Evolutionary conservation across 2,329 filamentous ascomycete species (phyloP).

Genomic region (Zasmidium angulare): DNA sequence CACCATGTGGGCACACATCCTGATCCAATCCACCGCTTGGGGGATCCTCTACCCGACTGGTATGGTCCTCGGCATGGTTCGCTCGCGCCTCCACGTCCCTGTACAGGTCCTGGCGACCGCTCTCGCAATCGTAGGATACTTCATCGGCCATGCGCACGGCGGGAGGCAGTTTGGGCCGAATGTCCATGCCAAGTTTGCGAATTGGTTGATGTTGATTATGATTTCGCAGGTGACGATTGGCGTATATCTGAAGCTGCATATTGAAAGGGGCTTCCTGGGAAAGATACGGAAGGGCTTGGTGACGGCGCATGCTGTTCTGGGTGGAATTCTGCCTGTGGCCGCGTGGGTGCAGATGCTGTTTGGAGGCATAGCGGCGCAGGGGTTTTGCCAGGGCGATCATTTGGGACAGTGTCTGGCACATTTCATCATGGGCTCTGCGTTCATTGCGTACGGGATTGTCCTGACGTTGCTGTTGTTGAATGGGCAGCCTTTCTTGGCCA

Average conservation of each 20-base stretch:
- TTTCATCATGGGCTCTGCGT: conserved; percentile 98
- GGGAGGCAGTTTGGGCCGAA: conserved; percentile 83
- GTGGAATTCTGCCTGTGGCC: conserved; percentile 82
- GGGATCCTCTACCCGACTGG: conserved; percentile 90
- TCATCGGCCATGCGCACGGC: conserved; percentile 86
- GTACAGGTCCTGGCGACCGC: conserved; percentile 73
- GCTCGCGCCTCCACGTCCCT: conserved; percentile 92
- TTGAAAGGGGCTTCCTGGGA: conserved; percentile 79
- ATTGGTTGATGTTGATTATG: conserved; percentile 76
- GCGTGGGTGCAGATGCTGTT: conserved; percentile 95
- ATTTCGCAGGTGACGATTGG: conserved; percentile 75
- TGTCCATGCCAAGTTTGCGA: conserved; percentile 78
- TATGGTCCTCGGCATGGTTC: conserved; percentile 91
- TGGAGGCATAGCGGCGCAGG: conserved; percentile 86
- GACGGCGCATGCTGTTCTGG: conserved; percentile 73
- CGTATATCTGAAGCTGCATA: conserved; percentile 83
- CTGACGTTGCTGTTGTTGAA: conserved; percentile 83
- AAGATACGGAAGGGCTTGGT: conserved; percentile 70
- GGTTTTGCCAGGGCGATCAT: conserved; percentile 91
- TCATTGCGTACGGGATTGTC: conserved; percentile 89
- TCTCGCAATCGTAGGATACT: conserved; percentile 80
- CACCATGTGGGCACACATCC: conserved; percentile 90
- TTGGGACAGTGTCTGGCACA: conserved; percentile 90
- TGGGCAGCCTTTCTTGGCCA: conserved; percentile 81
- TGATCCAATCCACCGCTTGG: conserved; percentile 82